These are phyloP conservation scores for Phlebiopsis gigantea DNA, from an alignment of 768 basidiomycete species.

Conservation along the genomic window DNA sequence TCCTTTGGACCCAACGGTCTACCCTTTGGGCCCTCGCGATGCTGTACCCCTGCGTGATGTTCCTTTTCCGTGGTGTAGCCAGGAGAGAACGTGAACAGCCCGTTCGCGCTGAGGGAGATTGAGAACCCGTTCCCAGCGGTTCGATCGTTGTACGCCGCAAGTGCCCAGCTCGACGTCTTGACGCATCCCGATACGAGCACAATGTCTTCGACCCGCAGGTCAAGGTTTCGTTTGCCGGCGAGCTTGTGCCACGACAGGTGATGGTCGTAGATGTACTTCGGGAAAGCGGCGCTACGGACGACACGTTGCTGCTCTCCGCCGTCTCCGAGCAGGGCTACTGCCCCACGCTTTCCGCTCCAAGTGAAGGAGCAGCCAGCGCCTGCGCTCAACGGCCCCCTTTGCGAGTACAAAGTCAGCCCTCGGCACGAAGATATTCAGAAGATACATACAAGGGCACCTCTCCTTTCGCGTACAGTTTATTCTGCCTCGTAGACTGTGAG, in stretches of 20 bases:
- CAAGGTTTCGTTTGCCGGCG: too few species aligned
- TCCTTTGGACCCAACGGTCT: background rate
- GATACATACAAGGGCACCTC: background rate
- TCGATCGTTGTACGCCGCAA: background rate
- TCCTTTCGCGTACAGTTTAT: background rate
- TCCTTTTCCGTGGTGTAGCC: background rate
- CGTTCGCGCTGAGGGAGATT: background rate
- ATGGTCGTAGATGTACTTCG: background rate
- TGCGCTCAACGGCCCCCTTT: background rate
- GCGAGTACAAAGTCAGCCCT: background rate
- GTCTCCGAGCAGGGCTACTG: background rate
- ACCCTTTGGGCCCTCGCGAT: background rate
- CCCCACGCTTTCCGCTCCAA: background rate
- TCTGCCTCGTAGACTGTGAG: background rate
- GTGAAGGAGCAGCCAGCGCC: background rate
- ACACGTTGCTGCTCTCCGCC: background rate
- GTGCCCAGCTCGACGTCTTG: constrained; percentile 1
- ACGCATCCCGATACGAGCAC: constrained; percentile 1
- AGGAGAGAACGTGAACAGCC: background rate
- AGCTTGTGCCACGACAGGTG: background rate
- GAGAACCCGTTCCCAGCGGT: background rate
- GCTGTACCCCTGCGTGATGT: background rate
- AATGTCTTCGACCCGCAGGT: background rate
- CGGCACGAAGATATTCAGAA: background rate
- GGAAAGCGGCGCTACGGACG: background rate